phyloP scores from a whole-genome alignment of 2,329 filamentous ascomycete genomes.

The Dendrostoma leiphaemia region DNA sequence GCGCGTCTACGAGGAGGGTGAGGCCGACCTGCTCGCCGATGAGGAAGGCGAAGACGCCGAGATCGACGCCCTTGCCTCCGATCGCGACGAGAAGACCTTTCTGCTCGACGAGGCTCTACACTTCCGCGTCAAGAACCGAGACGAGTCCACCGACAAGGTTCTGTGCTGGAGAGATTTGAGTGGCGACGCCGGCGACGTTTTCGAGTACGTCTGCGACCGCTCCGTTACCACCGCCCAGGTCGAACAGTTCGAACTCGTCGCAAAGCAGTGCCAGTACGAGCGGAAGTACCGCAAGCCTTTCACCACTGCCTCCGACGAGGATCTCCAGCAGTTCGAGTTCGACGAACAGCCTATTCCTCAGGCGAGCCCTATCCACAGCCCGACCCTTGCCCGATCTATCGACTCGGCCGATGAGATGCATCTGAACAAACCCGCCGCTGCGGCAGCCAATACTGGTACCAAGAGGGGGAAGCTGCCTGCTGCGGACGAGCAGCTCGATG shows the following conservation, averaged over 20 bases:
- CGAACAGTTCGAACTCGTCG: slow-evolving; percentile 75
- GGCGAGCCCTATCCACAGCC: slow-evolving; percentile 61
- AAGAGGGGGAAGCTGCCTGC: slow-evolving; percentile 37
- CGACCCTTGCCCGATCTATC: slow-evolving; percentile 52
- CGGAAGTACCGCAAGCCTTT: slow-evolving; percentile 83
- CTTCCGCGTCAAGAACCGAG: slow-evolving; percentile 79
- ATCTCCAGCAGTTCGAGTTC: slow-evolving; percentile 83
- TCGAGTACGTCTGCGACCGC: slow-evolving; percentile 92
- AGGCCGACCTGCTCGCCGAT: slow-evolving; percentile 86
- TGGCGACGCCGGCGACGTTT: slow-evolving; percentile 91
- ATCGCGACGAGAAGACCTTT: slow-evolving; percentile 97
- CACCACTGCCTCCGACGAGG: slow-evolving; percentile 75
- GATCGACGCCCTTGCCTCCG: slow-evolving; percentile 68
- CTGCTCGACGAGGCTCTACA: slow-evolving; percentile 89
- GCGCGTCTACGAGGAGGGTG: slow-evolving; percentile 94
- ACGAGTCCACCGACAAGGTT: slow-evolving; percentile 72
- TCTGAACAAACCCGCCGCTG: slow-evolving; percentile 38
- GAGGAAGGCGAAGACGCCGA: slow-evolving; percentile 83
- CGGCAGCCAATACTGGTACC: slow-evolving; percentile 41
- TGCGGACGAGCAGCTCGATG: slow-evolving; percentile 24
- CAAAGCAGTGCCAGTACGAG: slow-evolving; percentile 96
- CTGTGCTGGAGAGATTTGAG: slow-evolving; percentile 94
- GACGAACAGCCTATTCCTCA: slow-evolving; percentile 62
- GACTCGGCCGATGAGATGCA: slow-evolving; percentile 58
- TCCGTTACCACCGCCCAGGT: slow-evolving; percentile 69